These are phyloP conservation scores for Saccharomycopsis fodiens DNA, from an alignment of 805 yeast genomes.

Conservation along the genomic window DNA sequence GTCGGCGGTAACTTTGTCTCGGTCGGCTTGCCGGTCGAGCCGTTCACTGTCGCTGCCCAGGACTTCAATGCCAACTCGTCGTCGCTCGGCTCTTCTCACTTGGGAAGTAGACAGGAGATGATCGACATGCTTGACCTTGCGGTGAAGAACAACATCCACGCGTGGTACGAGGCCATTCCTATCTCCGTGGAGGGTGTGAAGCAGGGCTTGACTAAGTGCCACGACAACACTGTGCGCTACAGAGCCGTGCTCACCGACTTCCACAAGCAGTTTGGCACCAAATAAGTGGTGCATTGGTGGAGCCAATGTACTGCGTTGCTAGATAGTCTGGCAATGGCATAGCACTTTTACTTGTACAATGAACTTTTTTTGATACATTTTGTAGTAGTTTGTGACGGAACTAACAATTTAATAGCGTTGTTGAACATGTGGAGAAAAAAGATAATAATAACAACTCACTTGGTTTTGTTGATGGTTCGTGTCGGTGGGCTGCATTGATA, in stretches of 20 bases:
- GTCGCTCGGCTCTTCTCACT: slow-evolving; percentile 27
- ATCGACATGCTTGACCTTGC: slow-evolving; percentile 32
- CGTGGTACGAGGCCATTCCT: slow-evolving; percentile 32
- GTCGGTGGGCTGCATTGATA: too few species aligned
- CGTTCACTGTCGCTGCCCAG: slow-evolving; percentile 35
- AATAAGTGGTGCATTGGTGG: too few species aligned
- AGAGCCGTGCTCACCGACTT: slow-evolving; percentile 37
- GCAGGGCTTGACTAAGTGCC: slow-evolving; percentile 30
- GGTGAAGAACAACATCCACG: slow-evolving; percentile 30
- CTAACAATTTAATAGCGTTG: too few species aligned
- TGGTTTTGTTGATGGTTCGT: too few species aligned
- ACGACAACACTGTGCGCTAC: slow-evolving; percentile 31
- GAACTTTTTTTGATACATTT: too few species aligned
- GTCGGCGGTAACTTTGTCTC: slow-evolving; percentile 53
- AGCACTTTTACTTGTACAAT: too few species aligned
- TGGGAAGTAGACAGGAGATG: slow-evolving; percentile 32
- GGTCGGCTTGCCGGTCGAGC: slow-evolving; percentile 59
- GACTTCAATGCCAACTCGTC: slow-evolving; percentile 30
- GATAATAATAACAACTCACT: too few species aligned
- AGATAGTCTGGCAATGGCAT: too few species aligned
- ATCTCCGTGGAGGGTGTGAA: slow-evolving; percentile 29
- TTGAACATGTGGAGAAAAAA: too few species aligned
- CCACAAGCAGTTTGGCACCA: slow-evolving; percentile 35
- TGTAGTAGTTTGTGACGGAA: too few species aligned
- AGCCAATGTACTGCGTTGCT: too few species aligned